phyloP scores from a whole-genome alignment of 2,329 filamentous ascomycete species.

The Sporothrix variecibatus region DNA sequence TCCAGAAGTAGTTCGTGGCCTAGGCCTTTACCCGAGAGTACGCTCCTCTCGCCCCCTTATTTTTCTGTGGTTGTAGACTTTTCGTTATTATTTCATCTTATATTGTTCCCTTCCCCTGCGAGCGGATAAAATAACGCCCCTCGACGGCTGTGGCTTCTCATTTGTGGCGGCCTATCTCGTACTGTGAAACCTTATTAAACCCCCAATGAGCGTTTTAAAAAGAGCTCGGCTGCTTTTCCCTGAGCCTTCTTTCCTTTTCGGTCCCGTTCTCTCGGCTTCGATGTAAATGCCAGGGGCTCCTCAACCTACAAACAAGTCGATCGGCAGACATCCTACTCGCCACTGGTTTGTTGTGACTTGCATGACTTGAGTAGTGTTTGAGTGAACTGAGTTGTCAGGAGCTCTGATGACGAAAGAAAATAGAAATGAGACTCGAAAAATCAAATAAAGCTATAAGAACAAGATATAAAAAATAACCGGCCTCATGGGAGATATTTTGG shows the following conservation, averaged over 20 bases:
- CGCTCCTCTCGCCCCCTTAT: neutral
- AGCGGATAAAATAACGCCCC: neutral
- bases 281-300: neutral
- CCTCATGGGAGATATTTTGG: neutral
- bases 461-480: neutral
- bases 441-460: neutral
- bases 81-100: neutral
- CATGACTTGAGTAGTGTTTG: neutral
- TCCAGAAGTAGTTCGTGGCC: neutral
- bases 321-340: conserved; percentile 11
- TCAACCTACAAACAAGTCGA: neutral
- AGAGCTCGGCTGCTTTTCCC: neutral
- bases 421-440: neutral
- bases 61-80: neutral
- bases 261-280: neutral
- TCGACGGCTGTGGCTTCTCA: no score
- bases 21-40: neutral
- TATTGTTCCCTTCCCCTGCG: neutral
- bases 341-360: conserved; percentile 4
- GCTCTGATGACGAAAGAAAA: neutral
- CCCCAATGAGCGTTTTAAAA: neutral
- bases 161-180: neutral
- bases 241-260: neutral
- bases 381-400: neutral
- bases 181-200: neutral